Evolutionary conservation across 495 filamentous ascomycete species (phyloP).

Genomic region (Podospora pseudocomata): DNA sequence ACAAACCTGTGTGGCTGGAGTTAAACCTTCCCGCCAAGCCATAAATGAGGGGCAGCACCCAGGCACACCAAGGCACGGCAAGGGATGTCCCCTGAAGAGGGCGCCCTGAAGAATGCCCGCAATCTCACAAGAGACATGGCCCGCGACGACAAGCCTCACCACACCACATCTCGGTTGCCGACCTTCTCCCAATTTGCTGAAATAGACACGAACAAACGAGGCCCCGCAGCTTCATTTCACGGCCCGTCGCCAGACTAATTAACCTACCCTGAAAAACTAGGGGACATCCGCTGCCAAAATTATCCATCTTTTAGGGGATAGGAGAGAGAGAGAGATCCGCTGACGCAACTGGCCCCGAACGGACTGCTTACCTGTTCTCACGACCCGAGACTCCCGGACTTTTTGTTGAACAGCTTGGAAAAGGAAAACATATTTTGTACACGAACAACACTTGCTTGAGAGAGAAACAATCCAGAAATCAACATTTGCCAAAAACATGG

Average conservation of each 20-base stretch:
- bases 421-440: background rate
- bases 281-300: background rate
- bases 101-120: background rate
- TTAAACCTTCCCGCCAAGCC: background rate
- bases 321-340: background rate
- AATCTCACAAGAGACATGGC: background rate
- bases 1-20: constrained; percentile 5
- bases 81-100: background rate
- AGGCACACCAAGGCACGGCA: background rate
- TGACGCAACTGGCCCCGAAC: constrained; percentile 5
- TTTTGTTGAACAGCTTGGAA: background rate
- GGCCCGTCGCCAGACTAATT: background rate
- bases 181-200: background rate
- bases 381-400: background rate
- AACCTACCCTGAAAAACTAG: background rate
- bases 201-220: background rate
- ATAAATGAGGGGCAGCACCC: constrained; percentile 1
- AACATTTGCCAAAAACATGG: constrained; percentile 54
- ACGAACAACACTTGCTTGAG: background rate
- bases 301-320: background rate
- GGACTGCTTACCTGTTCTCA: background rate
- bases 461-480: constrained; percentile 4
- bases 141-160: background rate
- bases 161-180: background rate
- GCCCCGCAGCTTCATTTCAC: background rate